phyloP scores from a whole-genome alignment of 495 filamentous ascomycete species.

The Aspergillus bertholletiae region DNA sequence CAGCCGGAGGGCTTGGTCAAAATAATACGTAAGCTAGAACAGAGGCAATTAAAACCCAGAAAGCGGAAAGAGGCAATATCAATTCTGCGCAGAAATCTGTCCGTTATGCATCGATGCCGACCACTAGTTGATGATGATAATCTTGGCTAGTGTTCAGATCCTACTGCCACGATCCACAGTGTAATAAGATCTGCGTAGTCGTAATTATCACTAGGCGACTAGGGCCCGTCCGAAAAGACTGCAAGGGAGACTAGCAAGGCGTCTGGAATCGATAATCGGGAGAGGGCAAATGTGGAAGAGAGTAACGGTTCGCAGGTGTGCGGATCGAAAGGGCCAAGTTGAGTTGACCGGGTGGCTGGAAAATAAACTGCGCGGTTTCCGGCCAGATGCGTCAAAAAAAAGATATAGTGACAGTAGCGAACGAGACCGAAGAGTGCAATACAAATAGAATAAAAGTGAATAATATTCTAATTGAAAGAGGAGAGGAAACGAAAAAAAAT shows the following conservation, averaged over 20 bases:
- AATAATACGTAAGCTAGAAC: constrained; percentile 21
- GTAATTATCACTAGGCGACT: constrained; percentile 22
- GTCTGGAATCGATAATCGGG: constrained; percentile 24
- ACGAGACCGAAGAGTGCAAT: constrained; percentile 3
- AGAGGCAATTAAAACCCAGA: neutral
- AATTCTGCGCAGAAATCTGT: constrained; percentile 6
- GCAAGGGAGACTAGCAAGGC: constrained; percentile 19
- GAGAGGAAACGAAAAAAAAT: neutral
- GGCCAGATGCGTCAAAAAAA: constrained; percentile 1
- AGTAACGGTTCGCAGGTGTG: constrained; percentile 22
- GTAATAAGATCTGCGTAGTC: constrained; percentile 15
- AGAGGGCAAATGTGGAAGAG: constrained; percentile 25
- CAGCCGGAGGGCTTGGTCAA: constrained; percentile 10
- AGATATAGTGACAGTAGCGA: constrained; percentile 8
- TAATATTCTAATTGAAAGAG: constrained; percentile 7
- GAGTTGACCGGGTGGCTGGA: constrained; percentile 49
- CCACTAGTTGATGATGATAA: neutral
- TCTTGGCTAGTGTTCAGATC: constrained; percentile 9
- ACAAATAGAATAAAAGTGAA: constrained; percentile 13
- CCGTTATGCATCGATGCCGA: constrained; percentile 9
- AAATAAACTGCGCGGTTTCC: constrained; percentile 39
- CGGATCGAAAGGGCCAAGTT: constrained; percentile 6
- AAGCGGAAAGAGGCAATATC: constrained; percentile 6
- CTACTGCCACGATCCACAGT: constrained; percentile 11
- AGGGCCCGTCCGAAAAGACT: constrained; percentile 25